Conservation (phyloP, 2,329 filamentous ascomycete genomes). For the Pseudopithomyces chartarum region DNA sequence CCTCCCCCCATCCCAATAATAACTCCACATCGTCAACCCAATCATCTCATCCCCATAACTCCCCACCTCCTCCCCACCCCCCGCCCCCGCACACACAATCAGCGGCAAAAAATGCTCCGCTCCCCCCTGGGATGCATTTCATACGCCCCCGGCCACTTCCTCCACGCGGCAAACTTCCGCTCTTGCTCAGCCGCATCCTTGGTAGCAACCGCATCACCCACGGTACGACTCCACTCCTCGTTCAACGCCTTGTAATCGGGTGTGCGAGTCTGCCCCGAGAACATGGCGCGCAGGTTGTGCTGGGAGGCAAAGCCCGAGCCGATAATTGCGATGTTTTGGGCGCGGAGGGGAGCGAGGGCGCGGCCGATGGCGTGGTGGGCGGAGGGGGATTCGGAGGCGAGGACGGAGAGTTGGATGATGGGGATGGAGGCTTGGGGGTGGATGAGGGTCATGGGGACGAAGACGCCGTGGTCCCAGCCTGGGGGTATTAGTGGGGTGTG, state of each 20-base stretch:
- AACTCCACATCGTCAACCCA: constrained; percentile 59
- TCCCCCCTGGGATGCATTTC: constrained; percentile 60
- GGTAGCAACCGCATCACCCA: constrained; percentile 50
- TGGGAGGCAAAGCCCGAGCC: constrained; percentile 66
- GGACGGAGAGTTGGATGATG: constrained; percentile 63
- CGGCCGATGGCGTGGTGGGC: constrained; percentile 59
- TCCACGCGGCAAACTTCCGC: constrained; percentile 53
- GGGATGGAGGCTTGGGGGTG: constrained; percentile 59
- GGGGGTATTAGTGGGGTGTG: background rate
- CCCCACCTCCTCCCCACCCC: constrained; percentile 48
- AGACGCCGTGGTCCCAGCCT: constrained; percentile 67
- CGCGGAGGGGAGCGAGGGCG: constrained; percentile 57
- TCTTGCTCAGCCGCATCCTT: constrained; percentile 44
- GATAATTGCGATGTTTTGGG: constrained; percentile 61
- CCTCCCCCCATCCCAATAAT: constrained; percentile 57
- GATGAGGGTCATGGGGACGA: constrained; percentile 62
- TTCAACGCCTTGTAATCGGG: constrained; percentile 39
- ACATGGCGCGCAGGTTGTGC: constrained; percentile 60
- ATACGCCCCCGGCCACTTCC: constrained; percentile 54
- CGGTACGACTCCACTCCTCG: constrained; percentile 53
- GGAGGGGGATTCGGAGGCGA: constrained; percentile 56
- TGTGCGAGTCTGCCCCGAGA: constrained; percentile 31
- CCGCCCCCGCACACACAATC: constrained; percentile 61
- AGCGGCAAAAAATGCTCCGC: constrained; percentile 66
- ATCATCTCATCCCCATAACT: constrained; percentile 57